Conservation (phyloP, 805 yeast species). For the Isabelozyma gotoi region DNA sequence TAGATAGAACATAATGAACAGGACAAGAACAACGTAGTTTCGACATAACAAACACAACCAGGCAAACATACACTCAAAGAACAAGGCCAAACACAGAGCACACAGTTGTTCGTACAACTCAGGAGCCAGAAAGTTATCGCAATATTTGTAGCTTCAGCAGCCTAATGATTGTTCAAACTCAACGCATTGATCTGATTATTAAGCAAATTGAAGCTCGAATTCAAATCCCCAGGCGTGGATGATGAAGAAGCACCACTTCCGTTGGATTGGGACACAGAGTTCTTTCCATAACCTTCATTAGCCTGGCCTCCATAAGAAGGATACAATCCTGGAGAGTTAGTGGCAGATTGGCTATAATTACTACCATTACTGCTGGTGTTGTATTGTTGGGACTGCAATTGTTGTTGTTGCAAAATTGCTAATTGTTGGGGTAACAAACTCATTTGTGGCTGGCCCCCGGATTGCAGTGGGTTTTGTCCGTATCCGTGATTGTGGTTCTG, state of each 20-base stretch:
- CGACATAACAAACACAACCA: too few relatives aligned
- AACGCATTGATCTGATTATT: conserved; percentile 34
- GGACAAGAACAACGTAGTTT: too few relatives aligned
- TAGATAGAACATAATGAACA: neutral
- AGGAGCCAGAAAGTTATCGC: too few relatives aligned
- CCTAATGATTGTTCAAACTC: conserved; percentile 23
- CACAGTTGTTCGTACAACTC: too few relatives aligned
- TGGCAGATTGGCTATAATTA: conserved; percentile 16
- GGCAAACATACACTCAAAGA: too few relatives aligned
- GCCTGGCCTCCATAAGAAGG: conserved; percentile 7
- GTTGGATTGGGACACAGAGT: conserved; percentile 1
- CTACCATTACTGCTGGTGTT: conserved; percentile 14
- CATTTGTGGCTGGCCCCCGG: conserved; percentile 6
- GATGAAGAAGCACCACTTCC: conserved; percentile 1
- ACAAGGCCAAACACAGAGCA: too few relatives aligned
- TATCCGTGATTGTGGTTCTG: conserved; percentile 3
- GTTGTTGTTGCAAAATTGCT: conserved; percentile 18
- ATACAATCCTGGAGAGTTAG: conserved; percentile 24
- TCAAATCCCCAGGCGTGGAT: neutral
- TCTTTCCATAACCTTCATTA: neutral
- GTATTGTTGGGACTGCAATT: conserved; percentile 15
- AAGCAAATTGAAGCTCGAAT: conserved; percentile 15
- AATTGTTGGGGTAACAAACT: conserved; percentile 20
- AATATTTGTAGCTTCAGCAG: too few relatives aligned
- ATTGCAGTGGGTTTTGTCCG: conserved; percentile 14